Conservation (phyloP, 495 filamentous ascomycete species). For the Annulohypoxylon maeteangense region DNA sequence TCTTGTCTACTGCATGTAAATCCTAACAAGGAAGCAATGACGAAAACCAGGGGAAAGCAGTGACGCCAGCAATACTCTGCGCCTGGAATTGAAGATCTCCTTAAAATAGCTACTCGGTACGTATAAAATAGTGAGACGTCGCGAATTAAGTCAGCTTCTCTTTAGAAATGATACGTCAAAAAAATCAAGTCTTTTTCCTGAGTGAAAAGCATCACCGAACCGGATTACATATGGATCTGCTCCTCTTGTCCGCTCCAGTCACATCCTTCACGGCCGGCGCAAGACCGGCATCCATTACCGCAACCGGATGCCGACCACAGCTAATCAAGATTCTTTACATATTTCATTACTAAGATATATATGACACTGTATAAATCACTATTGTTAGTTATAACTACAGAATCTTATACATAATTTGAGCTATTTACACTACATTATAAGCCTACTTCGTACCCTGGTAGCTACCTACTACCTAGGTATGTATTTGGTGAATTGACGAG, state of each 20-base stretch:
- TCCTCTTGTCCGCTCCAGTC: conserved; percentile 5
- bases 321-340: background rate
- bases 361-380: background rate
- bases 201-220: conserved; percentile 23
- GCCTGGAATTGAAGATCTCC: background rate
- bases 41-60: background rate
- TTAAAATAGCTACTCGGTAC: background rate
- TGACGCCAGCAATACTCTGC: conserved; percentile 25
- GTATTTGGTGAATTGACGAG: background rate
- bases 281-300: conserved; percentile 18
- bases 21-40: conserved; percentile 24
- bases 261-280: conserved; percentile 1
- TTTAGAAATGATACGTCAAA: conserved; percentile 19
- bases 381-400: background rate
- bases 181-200: conserved; percentile 12
- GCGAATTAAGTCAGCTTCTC: background rate
- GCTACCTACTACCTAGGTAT: background rate
- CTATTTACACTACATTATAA: background rate
- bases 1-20: conserved; percentile 24
- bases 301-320: background rate
- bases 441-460: background rate
- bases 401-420: background rate
- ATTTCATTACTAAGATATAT: background rate
- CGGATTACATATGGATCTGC: conserved; percentile 12
- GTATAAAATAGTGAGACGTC: conserved; percentile 5